Evolutionary conservation across 1,284 basidiomycete species (phyloP).

Genomic region (Coniferiporia weirii): DNA sequence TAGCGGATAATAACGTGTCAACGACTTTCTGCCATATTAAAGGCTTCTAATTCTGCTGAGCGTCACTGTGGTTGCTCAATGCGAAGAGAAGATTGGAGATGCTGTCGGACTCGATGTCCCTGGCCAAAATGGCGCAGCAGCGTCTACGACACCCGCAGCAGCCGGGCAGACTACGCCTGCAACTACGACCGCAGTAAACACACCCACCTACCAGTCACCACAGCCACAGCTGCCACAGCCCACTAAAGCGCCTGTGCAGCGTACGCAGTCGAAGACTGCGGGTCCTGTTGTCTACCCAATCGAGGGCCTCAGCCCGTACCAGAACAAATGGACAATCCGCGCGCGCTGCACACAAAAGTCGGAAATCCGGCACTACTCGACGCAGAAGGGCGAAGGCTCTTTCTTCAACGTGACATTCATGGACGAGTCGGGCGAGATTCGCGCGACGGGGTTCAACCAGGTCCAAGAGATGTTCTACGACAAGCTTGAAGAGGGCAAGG

Average conservation of each 20-base stretch:
- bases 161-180: constrained; percentile 21
- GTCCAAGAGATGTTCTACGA: constrained; percentile 83
- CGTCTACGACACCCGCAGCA: constrained; percentile 21
- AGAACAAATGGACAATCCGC: constrained; percentile 99
- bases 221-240: constrained; percentile 6
- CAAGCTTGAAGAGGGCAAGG: constrained; percentile 86
- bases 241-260: constrained; percentile 15
- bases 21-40: constrained; percentile 1
- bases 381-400: constrained; percentile 90
- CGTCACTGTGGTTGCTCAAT: constrained; percentile 51
- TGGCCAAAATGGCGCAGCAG: constrained; percentile 18
- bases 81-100: constrained; percentile 70
- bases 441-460: constrained; percentile 89
- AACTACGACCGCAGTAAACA: neutral
- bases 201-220: neutral
- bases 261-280: constrained; percentile 25
- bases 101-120: constrained; percentile 45
- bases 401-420: constrained; percentile 91
- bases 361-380: constrained; percentile 89
- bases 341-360: constrained; percentile 89
- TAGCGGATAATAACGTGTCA: too few species aligned
- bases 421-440: constrained; percentile 94
- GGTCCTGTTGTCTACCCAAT: constrained; percentile 68
- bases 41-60: constrained; percentile 86
- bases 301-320: constrained; percentile 93